These are phyloP conservation scores for Flaveria bidentis DNA, from an alignment of 129 eudicot species.

Conservation along the genomic window DNA sequence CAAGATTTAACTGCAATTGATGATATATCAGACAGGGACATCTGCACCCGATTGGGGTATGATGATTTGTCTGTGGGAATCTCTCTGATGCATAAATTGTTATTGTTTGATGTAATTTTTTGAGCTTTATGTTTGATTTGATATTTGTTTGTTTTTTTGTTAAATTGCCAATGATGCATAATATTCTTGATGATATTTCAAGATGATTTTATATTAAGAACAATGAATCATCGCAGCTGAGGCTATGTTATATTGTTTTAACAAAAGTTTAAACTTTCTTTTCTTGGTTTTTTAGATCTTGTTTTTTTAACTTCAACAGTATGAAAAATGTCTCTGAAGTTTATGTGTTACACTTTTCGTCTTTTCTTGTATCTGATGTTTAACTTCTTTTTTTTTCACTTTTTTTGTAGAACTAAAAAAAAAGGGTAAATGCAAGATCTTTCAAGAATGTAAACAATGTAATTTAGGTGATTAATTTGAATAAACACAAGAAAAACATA, in stretches of 20 bases:
- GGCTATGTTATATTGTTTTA: slow-evolving; percentile 20
- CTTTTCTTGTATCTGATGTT: no score
- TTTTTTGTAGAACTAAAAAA: neutral
- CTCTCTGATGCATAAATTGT: slow-evolving; percentile 16
- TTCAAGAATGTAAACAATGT: neutral
- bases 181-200: neutral
- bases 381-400: no score
- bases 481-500: neutral
- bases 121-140: no score
- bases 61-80: slow-evolving; percentile 34
- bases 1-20: neutral
- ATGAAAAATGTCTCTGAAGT: no score
- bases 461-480: neutral
- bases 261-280: neutral
- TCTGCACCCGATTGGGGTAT: slow-evolving; percentile 20
- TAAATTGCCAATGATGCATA: slow-evolving; percentile 16
- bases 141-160: neutral
- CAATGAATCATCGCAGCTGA: slow-evolving; percentile 32
- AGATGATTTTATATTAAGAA: slow-evolving; percentile 22
- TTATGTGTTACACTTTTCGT: no score
- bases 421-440: neutral
- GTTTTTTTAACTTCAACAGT: no score
- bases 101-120: no score
- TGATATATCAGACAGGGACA: slow-evolving; percentile 29
- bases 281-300: neutral